Conservation (phyloP, 2,329 filamentous ascomycete species). For the Colletotrichum liaoningense region DNA sequence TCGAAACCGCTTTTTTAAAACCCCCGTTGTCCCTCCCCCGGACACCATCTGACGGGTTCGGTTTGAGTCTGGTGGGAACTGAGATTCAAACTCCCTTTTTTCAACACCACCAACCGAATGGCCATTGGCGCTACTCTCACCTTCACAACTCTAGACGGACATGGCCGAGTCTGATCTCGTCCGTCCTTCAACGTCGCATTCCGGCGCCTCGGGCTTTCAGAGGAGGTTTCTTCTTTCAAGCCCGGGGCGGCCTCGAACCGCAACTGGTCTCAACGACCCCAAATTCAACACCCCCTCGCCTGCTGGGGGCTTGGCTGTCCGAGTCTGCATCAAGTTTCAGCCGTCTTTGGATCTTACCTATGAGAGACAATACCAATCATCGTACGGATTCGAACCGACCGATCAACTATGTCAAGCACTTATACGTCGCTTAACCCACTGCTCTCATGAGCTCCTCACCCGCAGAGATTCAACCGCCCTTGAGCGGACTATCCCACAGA, state of each 20-base stretch:
- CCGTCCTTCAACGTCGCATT: conserved; percentile 34
- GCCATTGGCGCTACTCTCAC: conserved; percentile 16
- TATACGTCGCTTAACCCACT: conserved; percentile 63
- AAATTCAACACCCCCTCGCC: conserved; percentile 7
- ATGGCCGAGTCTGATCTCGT: conserved; percentile 31
- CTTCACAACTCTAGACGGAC: conserved; percentile 22
- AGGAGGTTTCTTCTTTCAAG: conserved; percentile 34
- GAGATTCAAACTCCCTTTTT: conserved; percentile 16
- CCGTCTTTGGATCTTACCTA: conserved; percentile 57
- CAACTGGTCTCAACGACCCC: conserved; percentile 22
- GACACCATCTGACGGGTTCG: conserved; percentile 23
- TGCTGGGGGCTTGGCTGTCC: conserved; percentile 48
- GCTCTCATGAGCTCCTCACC: conserved; percentile 64
- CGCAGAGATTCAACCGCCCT: conserved; percentile 62
- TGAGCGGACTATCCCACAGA: conserved; percentile 44
- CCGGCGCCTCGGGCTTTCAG: conserved; percentile 26
- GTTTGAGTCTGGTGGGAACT: conserved; percentile 32
- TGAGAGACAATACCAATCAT: conserved; percentile 59
- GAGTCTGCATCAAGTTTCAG: conserved; percentile 58
- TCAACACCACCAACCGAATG: conserved; percentile 4
- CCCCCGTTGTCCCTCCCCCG: conserved; percentile 29
- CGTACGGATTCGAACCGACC: conserved; percentile 54
- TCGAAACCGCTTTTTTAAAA: conserved; percentile 29
- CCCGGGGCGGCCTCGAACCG: conserved; percentile 35
- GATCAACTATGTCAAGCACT: conserved; percentile 61